Evolutionary conservation across 2,329 filamentous ascomycete genomes (phyloP), one percentile per base, ranked within the genome.

Genomic region (Neurospora crassa): DNA sequence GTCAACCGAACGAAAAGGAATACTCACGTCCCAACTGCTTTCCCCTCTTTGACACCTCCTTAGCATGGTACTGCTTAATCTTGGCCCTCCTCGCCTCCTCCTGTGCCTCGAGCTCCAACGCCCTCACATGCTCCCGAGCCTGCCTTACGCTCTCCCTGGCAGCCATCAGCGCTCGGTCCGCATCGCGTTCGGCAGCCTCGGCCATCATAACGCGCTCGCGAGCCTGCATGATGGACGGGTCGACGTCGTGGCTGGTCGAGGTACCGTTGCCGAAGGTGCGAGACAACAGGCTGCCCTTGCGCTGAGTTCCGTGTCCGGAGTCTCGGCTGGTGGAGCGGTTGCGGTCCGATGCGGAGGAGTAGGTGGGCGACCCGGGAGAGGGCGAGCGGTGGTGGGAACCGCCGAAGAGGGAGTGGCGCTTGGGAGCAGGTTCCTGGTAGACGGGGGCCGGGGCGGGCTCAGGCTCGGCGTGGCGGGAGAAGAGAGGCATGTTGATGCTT

Each of bases 61-160:
- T 85, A 1, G 89, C 90, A 77, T 91, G 87, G 69, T 84, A 83
- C 80, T 90, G 85, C 85, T 92, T 92, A 69, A 91, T 87, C 84
- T 88, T 90, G 1, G 90, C 90, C 59, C 86, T 79, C 29, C 89
- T 82, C 1, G 89, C 87, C 77, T 91, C 88, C 79, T 90, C 89
- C 75, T 84, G 84, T 1, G 90, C 90, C 81, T 92, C 90, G 69
- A 84, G 78, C 82, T 92, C 90, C 4, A 92, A 80, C 16, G 83
- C 80, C 80, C 85, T 87, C 2, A 91, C 88, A 73, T 91, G 85
- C 67, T 89, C 89, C 41, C 87, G 82, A 0, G 90, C 90, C 74
- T 90, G 88, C 37, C 85, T 83, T 0, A 91, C 90, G 1, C 86
- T 86, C 70, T 80, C 77, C 41, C 83, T 76, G 70, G 87, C 83